Percentiles rank a stretch among this genome's conserved stretches.
Conservation (phyloP, 352 stramenopile genomes). For the Phytopythium vexans region DNA sequence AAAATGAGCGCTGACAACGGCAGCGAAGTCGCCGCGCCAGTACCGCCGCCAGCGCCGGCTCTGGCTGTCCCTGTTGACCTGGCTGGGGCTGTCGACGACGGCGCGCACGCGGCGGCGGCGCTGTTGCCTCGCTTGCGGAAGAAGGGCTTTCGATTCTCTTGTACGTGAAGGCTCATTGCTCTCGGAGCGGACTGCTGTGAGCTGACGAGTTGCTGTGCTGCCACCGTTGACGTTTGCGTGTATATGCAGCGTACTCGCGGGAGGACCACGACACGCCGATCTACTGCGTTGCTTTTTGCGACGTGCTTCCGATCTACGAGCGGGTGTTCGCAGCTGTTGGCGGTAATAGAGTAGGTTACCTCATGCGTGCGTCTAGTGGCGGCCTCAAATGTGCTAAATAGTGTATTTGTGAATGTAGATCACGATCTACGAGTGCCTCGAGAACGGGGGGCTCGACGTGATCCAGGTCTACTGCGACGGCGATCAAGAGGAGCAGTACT, state of each 20-base stretch:
- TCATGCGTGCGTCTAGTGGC: not conserved
- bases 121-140: slow-evolving; percentile 48
- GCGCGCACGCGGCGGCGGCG: slow-evolving; percentile 10
- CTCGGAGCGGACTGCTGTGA: not conserved
- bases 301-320: slow-evolving; percentile 65
- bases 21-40: too few relatives aligned
- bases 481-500: slow-evolving; percentile 80
- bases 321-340: slow-evolving; percentile 67
- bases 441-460: slow-evolving; percentile 70
- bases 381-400: not conserved
- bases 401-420: slow-evolving; percentile 24
- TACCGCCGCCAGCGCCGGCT: too few relatives aligned
- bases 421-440: slow-evolving; percentile 75
- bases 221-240: slow-evolving; percentile 2
- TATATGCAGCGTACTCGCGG: slow-evolving; percentile 44
- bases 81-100: too few relatives aligned
- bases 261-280: slow-evolving; percentile 77
- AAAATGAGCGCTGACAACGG: too few relatives aligned
- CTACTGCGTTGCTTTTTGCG: slow-evolving; percentile 75
- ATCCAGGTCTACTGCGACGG: slow-evolving; percentile 78
- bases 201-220: not conserved
- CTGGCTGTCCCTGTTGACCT: too few relatives aligned
- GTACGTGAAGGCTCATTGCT: slow-evolving; percentile 15
- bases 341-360: slow-evolving; percentile 52
- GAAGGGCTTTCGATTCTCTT: slow-evolving; percentile 70